Conservation (phyloP, 768 basidiomycete genomes). For the Suillus fuscotomentosus region DNA sequence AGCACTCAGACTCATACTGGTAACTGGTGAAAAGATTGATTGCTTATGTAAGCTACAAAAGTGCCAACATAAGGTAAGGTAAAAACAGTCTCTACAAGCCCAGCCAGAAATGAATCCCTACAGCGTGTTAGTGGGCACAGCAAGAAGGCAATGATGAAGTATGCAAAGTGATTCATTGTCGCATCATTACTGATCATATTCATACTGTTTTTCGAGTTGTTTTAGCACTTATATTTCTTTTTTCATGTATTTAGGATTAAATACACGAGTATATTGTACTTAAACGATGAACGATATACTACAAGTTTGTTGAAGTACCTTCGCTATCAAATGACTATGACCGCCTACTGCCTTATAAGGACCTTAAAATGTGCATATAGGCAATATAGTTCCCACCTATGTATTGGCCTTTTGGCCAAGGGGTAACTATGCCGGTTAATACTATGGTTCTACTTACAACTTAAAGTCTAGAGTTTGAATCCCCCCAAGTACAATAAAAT, state of each 20-base stretch:
- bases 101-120: too few relatives aligned
- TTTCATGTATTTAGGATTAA: not conserved
- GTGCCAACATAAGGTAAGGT: too few relatives aligned
- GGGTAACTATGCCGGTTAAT: not conserved
- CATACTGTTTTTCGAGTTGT: not conserved
- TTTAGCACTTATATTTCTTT: not conserved
- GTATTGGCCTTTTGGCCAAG: not conserved
- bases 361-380: not conserved
- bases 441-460: not conserved
- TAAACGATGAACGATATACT: not conserved
- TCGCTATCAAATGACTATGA: not conserved
- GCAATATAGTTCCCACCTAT: fast-evolving
- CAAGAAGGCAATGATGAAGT: not conserved
- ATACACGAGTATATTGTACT: not conserved
- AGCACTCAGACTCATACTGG: too few relatives aligned
- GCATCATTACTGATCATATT: not conserved
- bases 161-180: not conserved
- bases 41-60: too few relatives aligned
- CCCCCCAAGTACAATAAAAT: not conserved
- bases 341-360: not conserved
- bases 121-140: not conserved
- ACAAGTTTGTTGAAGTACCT: too few relatives aligned
- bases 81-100: too few relatives aligned
- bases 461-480: not conserved
- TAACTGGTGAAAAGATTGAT: too few relatives aligned